Conservation (phyloP, 495 filamentous ascomycete genomes). For the Annulohypoxylon stygium region DNA sequence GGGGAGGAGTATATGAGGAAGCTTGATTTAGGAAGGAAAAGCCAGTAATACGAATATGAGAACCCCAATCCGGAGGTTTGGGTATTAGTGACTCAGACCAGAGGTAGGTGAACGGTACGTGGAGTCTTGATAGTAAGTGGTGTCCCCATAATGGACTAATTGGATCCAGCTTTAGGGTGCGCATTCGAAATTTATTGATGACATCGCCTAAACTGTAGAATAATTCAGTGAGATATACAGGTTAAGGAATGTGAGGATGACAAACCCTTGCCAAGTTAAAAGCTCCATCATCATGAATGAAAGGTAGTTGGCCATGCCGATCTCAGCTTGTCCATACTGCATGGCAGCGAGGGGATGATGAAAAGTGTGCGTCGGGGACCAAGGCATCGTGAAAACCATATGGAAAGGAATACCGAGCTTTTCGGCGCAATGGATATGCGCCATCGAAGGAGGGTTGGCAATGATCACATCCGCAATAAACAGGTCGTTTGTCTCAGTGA, state of each 20-base stretch:
- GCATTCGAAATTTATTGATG: constrained; percentile 69
- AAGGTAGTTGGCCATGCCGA: constrained; percentile 67
- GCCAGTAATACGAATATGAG: constrained; percentile 70
- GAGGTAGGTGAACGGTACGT: constrained; percentile 72
- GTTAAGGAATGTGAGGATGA: neutral
- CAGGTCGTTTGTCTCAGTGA: constrained; percentile 56
- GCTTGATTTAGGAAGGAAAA: constrained; percentile 70
- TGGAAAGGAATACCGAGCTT: constrained; percentile 72
- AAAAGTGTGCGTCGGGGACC: constrained; percentile 68
- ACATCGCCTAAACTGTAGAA: constrained; percentile 67
- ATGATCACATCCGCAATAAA: constrained; percentile 78
- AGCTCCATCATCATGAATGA: constrained; percentile 73
- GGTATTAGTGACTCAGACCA: constrained; percentile 75
- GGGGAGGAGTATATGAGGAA: constrained; percentile 63
- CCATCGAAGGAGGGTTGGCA: constrained; percentile 75
- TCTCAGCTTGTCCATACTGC: constrained; percentile 60
- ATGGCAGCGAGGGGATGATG: constrained; percentile 68
- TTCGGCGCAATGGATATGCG: constrained; percentile 74
- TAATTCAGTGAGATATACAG: constrained; percentile 26
- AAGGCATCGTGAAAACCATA: constrained; percentile 79
- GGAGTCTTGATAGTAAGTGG: constrained; percentile 52
- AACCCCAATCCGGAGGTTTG: constrained; percentile 71
- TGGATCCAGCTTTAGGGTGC: constrained; percentile 68
- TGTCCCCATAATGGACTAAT: constrained; percentile 68
- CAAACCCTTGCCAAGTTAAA: constrained; percentile 75